Evolutionary conservation across 1,139 yeast genomes (phyloP), one percentile per base, ranked within the genome.

Genomic region (Protomyces arabidopsidicola): DNA sequence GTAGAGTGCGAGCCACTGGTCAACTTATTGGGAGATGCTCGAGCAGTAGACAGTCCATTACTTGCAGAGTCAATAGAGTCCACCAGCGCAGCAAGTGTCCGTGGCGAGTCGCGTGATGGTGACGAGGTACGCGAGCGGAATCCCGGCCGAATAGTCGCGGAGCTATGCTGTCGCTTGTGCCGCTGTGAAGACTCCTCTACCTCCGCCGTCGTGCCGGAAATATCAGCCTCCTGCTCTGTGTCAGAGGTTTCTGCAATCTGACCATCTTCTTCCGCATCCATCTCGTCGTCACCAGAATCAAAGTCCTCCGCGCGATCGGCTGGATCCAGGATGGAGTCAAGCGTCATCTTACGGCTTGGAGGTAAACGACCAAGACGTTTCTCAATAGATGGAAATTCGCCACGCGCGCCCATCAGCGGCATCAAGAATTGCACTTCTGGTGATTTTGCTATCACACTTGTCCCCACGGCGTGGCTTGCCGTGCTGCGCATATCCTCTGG

Each of bases 261-360:
- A 16, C 52, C 56, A 12, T 34, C 56, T 14, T 18, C 34, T 18
- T 34, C 50, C 6, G 45, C 54, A 31, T 51, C 61, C 55, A 58
- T 39, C 34, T 58, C 62, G 14, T 58, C 62, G n/a, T 52, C 62
- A 14, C 52, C 62, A 16, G 62, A 58, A 38, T 58, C 56, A n/a
- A 31, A 18, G 3, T 57, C 60, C 14, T 20, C 27, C 3, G 62
- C 62, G 4, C 62, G 56, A 9, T 27, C 53, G 16, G 42, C 48
- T 16, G 22, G 16, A 38, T 58, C 56, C 20, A 45, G 16, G 22
- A 35, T 18, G 31, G 62, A 58, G 4, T 58, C 62, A n/a, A 39
- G 22, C 16, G 62, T 57, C 22, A 53, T 24, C 27, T 53, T 27
- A 5, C 60, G 54, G 2, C 6, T n/a, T 16, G 39, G 45, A 3